phyloP scores from a whole-genome alignment of 257 asterid species.

The Penstemon eatonii region DNA sequence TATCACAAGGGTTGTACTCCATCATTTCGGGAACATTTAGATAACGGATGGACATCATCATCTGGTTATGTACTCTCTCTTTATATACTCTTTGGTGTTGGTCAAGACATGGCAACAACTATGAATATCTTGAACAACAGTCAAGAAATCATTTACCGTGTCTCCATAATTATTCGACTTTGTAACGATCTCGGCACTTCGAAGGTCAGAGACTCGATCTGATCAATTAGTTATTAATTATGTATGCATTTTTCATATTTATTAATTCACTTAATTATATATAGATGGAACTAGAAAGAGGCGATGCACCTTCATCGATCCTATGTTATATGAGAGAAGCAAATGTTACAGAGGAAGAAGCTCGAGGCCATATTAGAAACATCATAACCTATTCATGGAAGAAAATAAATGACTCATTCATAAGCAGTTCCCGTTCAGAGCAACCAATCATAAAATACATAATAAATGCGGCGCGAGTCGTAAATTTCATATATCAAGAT shows the following conservation, averaged over 20 bases:
- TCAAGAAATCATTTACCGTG: conserved; percentile 35
- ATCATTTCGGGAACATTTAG: conserved; percentile 47
- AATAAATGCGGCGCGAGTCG: conserved; percentile 47
- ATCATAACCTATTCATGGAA: conserved; percentile 40
- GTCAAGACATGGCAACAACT: conserved; percentile 13
- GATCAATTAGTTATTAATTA: background rate
- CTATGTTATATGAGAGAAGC: conserved; percentile 59
- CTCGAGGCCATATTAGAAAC: conserved; percentile 38
- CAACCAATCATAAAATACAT: conserved; percentile 28
- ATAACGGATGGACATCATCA: conserved; percentile 56
- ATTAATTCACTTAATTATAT: too few species aligned
- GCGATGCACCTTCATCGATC: conserved; percentile 65
- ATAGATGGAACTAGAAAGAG: conserved; percentile 61
- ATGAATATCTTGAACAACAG: conserved; percentile 22
- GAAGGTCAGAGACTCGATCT: conserved; percentile 30
- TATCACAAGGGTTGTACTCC: conserved; percentile 39
- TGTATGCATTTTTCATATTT: too few species aligned
- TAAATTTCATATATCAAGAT: conserved; percentile 48
- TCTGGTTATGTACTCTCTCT: conserved; percentile 55
- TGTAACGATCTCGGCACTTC: conserved; percentile 67
- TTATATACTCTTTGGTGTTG: conserved; percentile 38
- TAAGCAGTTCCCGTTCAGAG: background rate
- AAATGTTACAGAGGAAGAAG: conserved; percentile 41
- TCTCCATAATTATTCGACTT: conserved; percentile 53
- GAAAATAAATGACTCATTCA: conserved; percentile 39